phyloP scores from a whole-genome alignment of 2,329 filamentous ascomycete species.

The Diplodia corticola region DNA sequence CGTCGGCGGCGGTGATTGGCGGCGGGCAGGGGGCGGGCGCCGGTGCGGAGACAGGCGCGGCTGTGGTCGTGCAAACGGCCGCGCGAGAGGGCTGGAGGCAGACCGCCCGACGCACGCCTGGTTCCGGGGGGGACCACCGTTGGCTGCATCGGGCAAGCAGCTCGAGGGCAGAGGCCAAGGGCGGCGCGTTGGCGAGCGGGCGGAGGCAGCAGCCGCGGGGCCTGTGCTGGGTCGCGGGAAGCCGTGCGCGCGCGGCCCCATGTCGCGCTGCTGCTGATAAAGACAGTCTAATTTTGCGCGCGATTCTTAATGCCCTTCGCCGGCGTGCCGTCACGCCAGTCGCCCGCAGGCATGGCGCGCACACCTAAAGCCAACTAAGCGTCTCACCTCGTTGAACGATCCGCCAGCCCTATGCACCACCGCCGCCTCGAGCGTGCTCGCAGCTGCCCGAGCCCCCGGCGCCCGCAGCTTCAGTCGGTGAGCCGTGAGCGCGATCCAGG shows the following conservation, averaged over 20 bases:
- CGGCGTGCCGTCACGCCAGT: neutral
- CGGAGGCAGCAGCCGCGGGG: slow-evolving; percentile 1
- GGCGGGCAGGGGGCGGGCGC: slow-evolving; percentile 1
- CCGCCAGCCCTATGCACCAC: slow-evolving; percentile 34
- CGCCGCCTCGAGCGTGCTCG: slow-evolving; percentile 15
- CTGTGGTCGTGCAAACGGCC: slow-evolving; percentile 1
- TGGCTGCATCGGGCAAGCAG: neutral
- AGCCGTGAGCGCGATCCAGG: slow-evolving; percentile 11
- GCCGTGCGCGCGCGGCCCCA: neutral
- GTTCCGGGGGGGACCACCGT: neutral
- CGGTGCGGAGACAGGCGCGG: neutral
- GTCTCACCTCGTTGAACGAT: slow-evolving; percentile 29
- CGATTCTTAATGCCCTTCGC: neutral
- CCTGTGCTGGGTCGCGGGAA: neutral
- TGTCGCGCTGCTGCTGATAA: neutral
- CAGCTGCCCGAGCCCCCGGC: slow-evolving; percentile 12
- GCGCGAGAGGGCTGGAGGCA: neutral
- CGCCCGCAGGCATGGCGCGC: slow-evolving; percentile 11
- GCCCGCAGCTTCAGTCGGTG: slow-evolving; percentile 19
- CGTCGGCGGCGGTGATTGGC: neutral
- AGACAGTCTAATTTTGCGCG: slow-evolving; percentile 1
- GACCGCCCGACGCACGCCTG: neutral
- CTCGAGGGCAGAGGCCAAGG: neutral
- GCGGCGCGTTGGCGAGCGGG: neutral
- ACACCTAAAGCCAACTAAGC: slow-evolving; percentile 28